Conservation (phyloP, 2,329 filamentous ascomycete species). For the Tolypocladium sp. region DNA sequence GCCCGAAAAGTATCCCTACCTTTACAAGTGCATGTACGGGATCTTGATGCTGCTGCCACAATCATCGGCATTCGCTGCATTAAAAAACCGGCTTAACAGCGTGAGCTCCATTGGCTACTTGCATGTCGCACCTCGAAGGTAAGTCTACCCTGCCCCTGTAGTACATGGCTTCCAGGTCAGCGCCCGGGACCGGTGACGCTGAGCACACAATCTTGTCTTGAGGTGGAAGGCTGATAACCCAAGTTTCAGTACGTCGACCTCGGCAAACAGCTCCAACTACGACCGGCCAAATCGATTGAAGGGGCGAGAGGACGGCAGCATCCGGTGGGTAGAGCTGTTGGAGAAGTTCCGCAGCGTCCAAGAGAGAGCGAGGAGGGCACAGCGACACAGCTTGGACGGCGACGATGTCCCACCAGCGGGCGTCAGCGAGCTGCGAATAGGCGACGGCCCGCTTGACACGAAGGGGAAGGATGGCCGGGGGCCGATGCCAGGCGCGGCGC, state of each 20-base stretch:
- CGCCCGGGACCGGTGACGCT: not conserved
- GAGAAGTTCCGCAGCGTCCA: conserved; percentile 93
- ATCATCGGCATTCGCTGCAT: conserved; percentile 89
- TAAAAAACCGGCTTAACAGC: conserved; percentile 94
- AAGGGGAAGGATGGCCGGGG: conserved; percentile 29
- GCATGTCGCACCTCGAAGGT: conserved; percentile 72
- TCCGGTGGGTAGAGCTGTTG: conserved; percentile 85
- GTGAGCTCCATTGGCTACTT: conserved; percentile 95
- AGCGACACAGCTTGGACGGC: conserved; percentile 46
- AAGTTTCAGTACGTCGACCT: conserved; percentile 30
- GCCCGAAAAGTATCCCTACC: conserved; percentile 85
- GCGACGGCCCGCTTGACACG: conserved; percentile 29
- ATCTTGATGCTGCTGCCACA: conserved; percentile 97
- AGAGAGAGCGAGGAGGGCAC: conserved; percentile 68
- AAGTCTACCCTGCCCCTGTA: conserved; percentile 24
- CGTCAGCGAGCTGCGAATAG: conserved; percentile 30
- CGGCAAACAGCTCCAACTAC: conserved; percentile 47
- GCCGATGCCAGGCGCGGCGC: conserved; percentile 21
- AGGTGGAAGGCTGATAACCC: conserved; percentile 5
- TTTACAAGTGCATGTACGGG: conserved; percentile 97
- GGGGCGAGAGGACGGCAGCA: conserved; percentile 70
- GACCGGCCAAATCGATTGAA: conserved; percentile 72
- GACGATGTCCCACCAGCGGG: conserved; percentile 37
- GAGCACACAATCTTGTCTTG: not conserved
- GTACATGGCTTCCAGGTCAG: not conserved